phyloP scores from a whole-genome alignment of 805 yeast genomes.

The Barnettozyma populi region DNA sequence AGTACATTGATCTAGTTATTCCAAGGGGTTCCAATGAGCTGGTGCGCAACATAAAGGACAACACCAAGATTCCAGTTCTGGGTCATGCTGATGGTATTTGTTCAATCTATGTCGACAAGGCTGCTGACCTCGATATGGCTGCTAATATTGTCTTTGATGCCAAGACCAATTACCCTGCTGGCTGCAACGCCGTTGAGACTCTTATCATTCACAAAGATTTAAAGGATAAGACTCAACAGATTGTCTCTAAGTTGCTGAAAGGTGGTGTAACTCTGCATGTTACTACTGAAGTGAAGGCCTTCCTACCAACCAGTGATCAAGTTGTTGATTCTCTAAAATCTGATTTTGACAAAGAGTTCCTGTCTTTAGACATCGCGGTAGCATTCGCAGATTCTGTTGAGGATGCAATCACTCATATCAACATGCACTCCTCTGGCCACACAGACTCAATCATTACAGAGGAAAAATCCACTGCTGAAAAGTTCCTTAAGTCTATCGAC shows the following conservation, averaged over 20 bases:
- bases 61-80: slow-evolving; percentile 91
- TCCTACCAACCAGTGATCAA: slow-evolving; percentile 23
- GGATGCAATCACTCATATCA: slow-evolving; percentile 83
- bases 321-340: slow-evolving; percentile 48
- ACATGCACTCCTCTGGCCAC: slow-evolving; percentile 89
- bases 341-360: slow-evolving; percentile 79
- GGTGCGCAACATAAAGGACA: slow-evolving; percentile 78
- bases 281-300: slow-evolving; percentile 40
- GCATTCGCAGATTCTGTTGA: slow-evolving; percentile 51
- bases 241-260: slow-evolving; percentile 42
- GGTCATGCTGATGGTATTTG: slow-evolving; percentile 99
- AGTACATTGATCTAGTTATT: slow-evolving; percentile 87
- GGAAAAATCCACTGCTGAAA: slow-evolving; percentile 61
- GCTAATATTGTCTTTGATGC: slow-evolving; percentile 72
- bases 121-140: slow-evolving; percentile 76
- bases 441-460: slow-evolving; percentile 91
- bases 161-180: slow-evolving; percentile 96
- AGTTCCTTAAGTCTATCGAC: slow-evolving; percentile 79
- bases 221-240: slow-evolving; percentile 31
- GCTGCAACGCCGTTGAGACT: slow-evolving; percentile 96
- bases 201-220: slow-evolving; percentile 53
- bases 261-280: slow-evolving; percentile 74
- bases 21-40: slow-evolving; percentile 97
- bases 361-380: slow-evolving; percentile 80
- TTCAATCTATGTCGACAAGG: slow-evolving; percentile 74